Base-by-base conservation (phyloP, 2,329 filamentous ascomycete genomes). In the Cytospora paraplurivora region DNA sequence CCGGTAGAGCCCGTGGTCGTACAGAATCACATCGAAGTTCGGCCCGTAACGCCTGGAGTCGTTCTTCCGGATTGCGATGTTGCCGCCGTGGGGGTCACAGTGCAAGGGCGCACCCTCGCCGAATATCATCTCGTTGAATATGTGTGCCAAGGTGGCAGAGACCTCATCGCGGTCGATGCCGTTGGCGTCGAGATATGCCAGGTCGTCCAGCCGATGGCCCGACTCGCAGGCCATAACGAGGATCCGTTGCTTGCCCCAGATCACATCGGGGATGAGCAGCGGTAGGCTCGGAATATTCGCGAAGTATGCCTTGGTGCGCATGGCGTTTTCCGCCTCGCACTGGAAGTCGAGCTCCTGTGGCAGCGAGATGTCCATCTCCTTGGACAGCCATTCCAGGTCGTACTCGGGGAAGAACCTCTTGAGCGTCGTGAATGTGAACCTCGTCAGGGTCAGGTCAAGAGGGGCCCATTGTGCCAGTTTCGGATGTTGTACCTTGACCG, bases 101-200 rank as follows among this genome's bases (percentile, higher is more conserved):
- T 99, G 95, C 47, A 99, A 79, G 0, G 95, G 93, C 0, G 94
- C 94, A 64, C 89, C 85, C 59, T 88, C 85, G 56, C 94, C 93
- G 69, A 99, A 99, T 69, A 99, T 97, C 95, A 99, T 99, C 75
- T 98, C 93, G 80, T 99, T 99, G 83, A 99, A 99, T 64, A 99
- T 92, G 64, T 89, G 88, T 0, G 95, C 90, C 4, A 99, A 81
- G 0, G 93, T 90, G 1, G 94, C 93, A 0, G 93, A 96, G 6
- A 99, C 95, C 76, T 98, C 94, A 72, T 98, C 95, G 21, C 95
- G 88, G 75, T 96, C 92, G 73, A 99, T 99, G 63, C 86, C 85
- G 73, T 96, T 90, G 7, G 83, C 80, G 75, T 98, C 95, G 4
- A 99, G 81, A 73, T 91, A 98, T 17, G 86, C 86, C 1, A 98